Evolutionary conservation across 2,329 filamentous ascomycete genomes (phyloP).

Genomic region (Xylariaceae sp.): DNA sequence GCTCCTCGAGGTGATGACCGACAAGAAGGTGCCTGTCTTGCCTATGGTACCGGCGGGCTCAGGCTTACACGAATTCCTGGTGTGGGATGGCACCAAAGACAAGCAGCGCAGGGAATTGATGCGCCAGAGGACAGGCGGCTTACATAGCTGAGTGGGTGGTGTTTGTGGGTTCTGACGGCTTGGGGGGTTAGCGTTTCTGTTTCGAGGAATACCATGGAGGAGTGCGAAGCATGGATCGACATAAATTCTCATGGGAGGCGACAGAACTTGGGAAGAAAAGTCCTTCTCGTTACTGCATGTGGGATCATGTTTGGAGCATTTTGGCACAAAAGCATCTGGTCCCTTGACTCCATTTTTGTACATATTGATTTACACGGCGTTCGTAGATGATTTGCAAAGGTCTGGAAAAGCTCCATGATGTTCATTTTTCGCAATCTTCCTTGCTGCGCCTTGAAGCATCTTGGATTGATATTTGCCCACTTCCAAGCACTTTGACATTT

Average conservation of each 20-base stretch:
- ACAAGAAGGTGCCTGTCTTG: constrained; percentile 88
- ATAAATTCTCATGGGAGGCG: background rate
- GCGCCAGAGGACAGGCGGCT: constrained; percentile 51
- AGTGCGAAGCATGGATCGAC: background rate
- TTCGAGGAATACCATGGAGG: background rate
- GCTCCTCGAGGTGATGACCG: constrained; percentile 83
- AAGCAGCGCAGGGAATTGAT: constrained; percentile 59
- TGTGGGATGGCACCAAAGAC: constrained; percentile 58
- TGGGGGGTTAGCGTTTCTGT: constrained; percentile 1
- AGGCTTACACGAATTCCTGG: constrained; percentile 85
- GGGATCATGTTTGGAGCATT: constrained; percentile 1
- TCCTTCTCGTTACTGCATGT: background rate
- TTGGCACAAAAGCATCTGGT: background rate
- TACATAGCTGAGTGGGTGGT: constrained; percentile 31
- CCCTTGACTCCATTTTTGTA: constrained; percentile 1
- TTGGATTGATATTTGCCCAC: no score
- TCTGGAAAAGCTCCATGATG: no score
- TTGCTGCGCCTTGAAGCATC: no score
- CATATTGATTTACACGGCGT: background rate
- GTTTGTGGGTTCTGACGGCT: background rate
- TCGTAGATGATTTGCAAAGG: background rate
- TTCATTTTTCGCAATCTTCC: no score
- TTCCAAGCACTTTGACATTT: no score
- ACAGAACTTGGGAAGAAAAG: background rate
- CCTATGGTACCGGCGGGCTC: constrained; percentile 92